Evolutionary conservation across 805 yeast species (phyloP).

Genomic region (Candida dendrica): DNA sequence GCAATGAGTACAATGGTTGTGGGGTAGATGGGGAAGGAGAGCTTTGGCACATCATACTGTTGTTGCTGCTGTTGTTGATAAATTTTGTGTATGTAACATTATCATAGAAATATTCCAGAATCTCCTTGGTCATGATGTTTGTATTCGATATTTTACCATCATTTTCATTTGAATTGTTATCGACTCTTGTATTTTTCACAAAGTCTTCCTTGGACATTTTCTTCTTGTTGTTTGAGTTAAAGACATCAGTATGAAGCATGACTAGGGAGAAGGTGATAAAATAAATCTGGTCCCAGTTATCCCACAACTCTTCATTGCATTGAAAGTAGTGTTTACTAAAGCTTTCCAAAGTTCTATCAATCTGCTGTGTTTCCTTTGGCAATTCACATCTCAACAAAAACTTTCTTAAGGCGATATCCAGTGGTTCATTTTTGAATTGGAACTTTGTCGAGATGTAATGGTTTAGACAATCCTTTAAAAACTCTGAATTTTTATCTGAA

Average conservation of each 20-base stretch:
- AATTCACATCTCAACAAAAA: conserved; percentile 50
- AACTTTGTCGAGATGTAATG: conserved; percentile 29
- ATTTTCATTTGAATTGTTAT: conserved; percentile 10
- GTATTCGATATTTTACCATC: conserved; percentile 12
- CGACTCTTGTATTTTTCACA: conserved; percentile 36
- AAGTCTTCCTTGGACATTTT: conserved; percentile 65
- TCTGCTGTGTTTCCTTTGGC: conserved; percentile 72
- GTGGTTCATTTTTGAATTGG: conserved; percentile 45
- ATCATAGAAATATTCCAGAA: conserved; percentile 54
- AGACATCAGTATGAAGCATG: conserved; percentile 69
- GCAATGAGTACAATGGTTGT: conserved; percentile 10
- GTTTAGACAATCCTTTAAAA: conserved; percentile 20
- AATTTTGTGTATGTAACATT: conserved; percentile 59
- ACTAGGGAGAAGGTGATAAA: conserved; percentile 57
- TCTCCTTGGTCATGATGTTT: conserved; percentile 29
- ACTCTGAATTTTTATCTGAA: conserved; percentile 20
- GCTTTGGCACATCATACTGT: too few species aligned
- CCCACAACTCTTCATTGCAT: conserved; percentile 21
- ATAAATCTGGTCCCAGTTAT: conserved; percentile 46
- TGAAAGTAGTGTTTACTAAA: conserved; percentile 46
- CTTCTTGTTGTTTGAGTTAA: conserved; percentile 56
- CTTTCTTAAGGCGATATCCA: conserved; percentile 59
- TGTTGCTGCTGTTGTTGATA: conserved; percentile 25
- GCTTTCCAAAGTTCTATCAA: conserved; percentile 56
- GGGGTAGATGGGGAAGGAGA: neutral